Evolutionary conservation across 257 asterid genomes (phyloP).

Genomic region (Scutellaria barbata): DNA sequence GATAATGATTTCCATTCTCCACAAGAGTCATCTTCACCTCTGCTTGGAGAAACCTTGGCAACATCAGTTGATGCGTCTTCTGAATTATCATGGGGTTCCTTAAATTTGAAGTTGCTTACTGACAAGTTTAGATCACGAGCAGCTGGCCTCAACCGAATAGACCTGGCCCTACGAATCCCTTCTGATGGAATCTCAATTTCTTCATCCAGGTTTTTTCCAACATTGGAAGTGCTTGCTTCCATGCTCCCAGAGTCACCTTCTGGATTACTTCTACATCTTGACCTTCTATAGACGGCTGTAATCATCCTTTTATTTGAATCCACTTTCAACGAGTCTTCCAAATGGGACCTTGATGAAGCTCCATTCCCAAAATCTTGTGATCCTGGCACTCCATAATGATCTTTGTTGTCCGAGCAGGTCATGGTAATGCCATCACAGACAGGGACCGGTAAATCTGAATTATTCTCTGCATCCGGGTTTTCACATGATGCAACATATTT

Average conservation of each 20-base stretch:
- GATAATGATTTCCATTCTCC: conserved; percentile 62
- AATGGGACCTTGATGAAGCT: conserved; percentile 46
- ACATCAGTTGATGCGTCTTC: conserved; percentile 52
- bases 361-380: conserved; percentile 46
- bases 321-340: conserved; percentile 54
- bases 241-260: conserved; percentile 51
- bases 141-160: conserved; percentile 63
- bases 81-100: conserved; percentile 52
- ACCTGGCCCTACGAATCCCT: conserved; percentile 74
- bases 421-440: conserved; percentile 37
- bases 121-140: conserved; percentile 50
- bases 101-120: conserved; percentile 43
- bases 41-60: conserved; percentile 55
- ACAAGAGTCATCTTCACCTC: conserved; percentile 53
- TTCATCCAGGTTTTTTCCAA: conserved; percentile 47
- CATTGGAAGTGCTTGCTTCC: conserved; percentile 71
- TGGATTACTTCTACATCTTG: conserved; percentile 56
- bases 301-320: conserved; percentile 71
- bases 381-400: conserved; percentile 41
- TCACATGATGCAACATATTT: conserved; percentile 38
- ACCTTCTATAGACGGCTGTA: conserved; percentile 82
- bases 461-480: conserved; percentile 35
- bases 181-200: conserved; percentile 54
- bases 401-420: conserved; percentile 44
- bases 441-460: conserved; percentile 41